Evolutionary conservation across 106 monocot genomes (phyloP).

Genomic region (Apostasia shenzhenica): DNA sequence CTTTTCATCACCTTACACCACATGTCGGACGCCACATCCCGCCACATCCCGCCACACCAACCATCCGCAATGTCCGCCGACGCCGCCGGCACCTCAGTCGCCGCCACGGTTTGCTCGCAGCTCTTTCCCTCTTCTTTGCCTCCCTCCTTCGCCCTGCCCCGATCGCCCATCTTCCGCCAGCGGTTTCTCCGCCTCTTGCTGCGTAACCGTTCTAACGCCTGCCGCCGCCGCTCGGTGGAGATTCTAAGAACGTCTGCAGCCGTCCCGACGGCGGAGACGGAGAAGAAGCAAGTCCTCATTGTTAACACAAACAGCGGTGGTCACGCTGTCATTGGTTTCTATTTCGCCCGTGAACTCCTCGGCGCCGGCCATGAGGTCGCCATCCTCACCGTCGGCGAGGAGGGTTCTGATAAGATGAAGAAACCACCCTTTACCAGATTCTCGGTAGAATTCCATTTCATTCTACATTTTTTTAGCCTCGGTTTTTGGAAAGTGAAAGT

Average conservation of each 20-base stretch:
- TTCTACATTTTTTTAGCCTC: background rate
- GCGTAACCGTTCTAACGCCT: background rate
- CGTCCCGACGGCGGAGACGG: background rate
- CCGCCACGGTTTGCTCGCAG: background rate
- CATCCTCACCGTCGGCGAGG: conserved; percentile 89
- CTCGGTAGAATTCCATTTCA: conserved; percentile 31
- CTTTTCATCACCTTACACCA: too few relatives aligned
- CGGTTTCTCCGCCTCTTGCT: background rate
- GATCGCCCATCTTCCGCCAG: conserved; percentile 6
- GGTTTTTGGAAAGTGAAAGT: background rate
- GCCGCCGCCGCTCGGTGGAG: background rate
- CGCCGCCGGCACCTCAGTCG: background rate
- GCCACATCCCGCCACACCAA: background rate
- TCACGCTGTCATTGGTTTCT: conserved; percentile 96
- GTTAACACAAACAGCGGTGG: conserved; percentile 92
- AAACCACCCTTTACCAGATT: conserved; percentile 88
- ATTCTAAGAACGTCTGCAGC: background rate
- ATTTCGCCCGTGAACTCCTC: conserved; percentile 69
- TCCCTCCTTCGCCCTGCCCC: background rate
- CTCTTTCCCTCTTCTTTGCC: background rate
- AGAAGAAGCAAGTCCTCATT: conserved; percentile 75
- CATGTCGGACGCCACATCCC: too few relatives aligned
- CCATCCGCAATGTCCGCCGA: background rate
- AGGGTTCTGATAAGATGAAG: conserved; percentile 93
- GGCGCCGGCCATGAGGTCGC: conserved; percentile 70